Conservation (phyloP, 345 rosid genomes). For the Bruguiera gymnorhiza region DNA sequence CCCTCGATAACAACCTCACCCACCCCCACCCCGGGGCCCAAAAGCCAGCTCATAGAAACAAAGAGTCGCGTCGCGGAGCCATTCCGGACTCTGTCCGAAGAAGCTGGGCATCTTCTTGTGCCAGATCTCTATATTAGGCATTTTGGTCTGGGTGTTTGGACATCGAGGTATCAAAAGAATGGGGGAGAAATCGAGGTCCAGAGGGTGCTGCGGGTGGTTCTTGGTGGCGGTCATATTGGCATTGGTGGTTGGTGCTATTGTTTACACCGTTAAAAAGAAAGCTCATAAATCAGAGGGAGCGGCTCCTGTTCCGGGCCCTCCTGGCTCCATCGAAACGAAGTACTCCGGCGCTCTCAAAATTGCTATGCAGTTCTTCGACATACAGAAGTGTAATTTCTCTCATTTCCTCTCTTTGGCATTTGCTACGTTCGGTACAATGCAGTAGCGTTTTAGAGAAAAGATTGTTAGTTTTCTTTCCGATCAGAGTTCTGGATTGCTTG, state of each 20-base stretch:
- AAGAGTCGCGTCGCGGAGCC: background rate
- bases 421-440: background rate
- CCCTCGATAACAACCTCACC: background rate
- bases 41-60: conserved; percentile 1
- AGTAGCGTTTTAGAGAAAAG: no score
- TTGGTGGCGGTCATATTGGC: conserved; percentile 50
- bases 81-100: background rate
- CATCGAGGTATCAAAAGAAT: conserved; percentile 23
- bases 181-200: conserved; percentile 61
- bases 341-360: conserved; percentile 74
- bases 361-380: conserved; percentile 83
- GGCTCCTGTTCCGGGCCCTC: conserved; percentile 77
- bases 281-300: conserved; percentile 38
- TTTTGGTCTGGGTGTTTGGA: background rate
- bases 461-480: background rate
- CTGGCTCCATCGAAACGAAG: conserved; percentile 75
- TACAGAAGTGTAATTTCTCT: conserved; percentile 63
- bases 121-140: background rate
- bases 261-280: conserved; percentile 49
- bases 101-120: background rate
- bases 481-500: background rate
- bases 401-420: background rate
- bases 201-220: conserved; percentile 71
- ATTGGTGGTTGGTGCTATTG: conserved; percentile 51
- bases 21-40: background rate